Conservation (phyloP, 2,329 filamentous ascomycete genomes). For the Cercospora berteroae region DNA sequence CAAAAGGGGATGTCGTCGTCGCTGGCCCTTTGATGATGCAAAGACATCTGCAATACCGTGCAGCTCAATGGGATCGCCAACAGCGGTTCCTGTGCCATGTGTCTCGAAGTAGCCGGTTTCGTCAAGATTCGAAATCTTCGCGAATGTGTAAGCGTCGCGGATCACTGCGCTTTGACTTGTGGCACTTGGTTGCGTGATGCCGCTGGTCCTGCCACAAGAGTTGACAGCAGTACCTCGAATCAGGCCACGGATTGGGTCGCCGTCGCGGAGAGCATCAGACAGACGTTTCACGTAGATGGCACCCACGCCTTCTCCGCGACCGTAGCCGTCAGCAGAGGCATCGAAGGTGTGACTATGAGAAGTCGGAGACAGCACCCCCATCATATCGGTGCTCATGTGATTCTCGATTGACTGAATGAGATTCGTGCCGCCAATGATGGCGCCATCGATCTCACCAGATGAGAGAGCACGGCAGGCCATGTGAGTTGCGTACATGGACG, state of each 20-base stretch:
- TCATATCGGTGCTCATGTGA: constrained; percentile 30
- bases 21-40: background rate
- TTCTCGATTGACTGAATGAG: constrained; percentile 32
- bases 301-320: constrained; percentile 54
- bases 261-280: constrained; percentile 39
- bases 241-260: constrained; percentile 17
- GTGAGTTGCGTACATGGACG: constrained; percentile 6
- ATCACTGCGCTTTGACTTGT: constrained; percentile 40
- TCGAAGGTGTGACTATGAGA: constrained; percentile 33
- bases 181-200: constrained; percentile 42
- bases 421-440: constrained; percentile 25
- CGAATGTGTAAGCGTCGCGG: constrained; percentile 36
- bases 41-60: constrained; percentile 18
- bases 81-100: constrained; percentile 31
- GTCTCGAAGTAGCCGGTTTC: constrained; percentile 27
- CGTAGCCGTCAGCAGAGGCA: constrained; percentile 49
- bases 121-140: constrained; percentile 24
- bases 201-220: constrained; percentile 34
- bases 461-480: background rate
- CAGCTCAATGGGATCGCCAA: constrained; percentile 28
- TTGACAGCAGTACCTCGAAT: constrained; percentile 15
- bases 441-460: constrained; percentile 14
- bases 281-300: constrained; percentile 54
- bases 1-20: constrained; percentile 9
- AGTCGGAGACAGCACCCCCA: constrained; percentile 42